Base-by-base conservation (phyloP, 441 rosid genomes). In the Erodium texanum region DNA sequence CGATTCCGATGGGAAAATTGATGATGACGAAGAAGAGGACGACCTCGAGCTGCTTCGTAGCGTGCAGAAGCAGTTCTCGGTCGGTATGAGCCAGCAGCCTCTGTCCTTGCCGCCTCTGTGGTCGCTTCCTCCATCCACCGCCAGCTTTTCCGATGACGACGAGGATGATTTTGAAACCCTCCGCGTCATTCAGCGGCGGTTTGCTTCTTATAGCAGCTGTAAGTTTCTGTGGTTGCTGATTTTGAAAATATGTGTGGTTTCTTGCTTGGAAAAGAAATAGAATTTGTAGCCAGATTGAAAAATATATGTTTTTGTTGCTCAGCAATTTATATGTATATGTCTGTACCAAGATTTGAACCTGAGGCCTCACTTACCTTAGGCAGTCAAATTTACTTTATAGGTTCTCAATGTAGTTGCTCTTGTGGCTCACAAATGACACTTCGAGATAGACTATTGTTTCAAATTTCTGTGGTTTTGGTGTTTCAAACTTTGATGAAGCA, bases 81-180 rank as follows among this genome's bases (percentile, higher is more conserved):
- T 70, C 14, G 84, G 77, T 70, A 58, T 56, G 23, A 56, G 43
- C 43, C 79, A 82, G 68, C 62, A 12, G 12, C 48, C 48, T 41
- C 48, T 41, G 48, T 41, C 80, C 41, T 24, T 70, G 68, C 62
- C 67, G 68, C 85, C 85, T 43, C 67, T 79, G 6, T 41, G 48
- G 10, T 12, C 10, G 48, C 48, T 41, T 12, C 63, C 80, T 45
- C 80, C 77, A 3, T 70, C 78, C 8, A 24, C 58, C 70, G 50
- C 24, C 48, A 15, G 0, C 62, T 1, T 18, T 66, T 70, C 76
- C 0, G 79, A 74, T 63, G 88, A 83, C 6, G 84, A 83, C 3
- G 93, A 88, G 1, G 90, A 89, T 63, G 93, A 86, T 73, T 83
- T 85, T 22, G 89, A 87, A 76, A 89, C 89, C 34, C 89, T 93